Evolutionary conservation across 148 eudicot species (phyloP).

Genomic region (Rhododendron mucronatum): DNA sequence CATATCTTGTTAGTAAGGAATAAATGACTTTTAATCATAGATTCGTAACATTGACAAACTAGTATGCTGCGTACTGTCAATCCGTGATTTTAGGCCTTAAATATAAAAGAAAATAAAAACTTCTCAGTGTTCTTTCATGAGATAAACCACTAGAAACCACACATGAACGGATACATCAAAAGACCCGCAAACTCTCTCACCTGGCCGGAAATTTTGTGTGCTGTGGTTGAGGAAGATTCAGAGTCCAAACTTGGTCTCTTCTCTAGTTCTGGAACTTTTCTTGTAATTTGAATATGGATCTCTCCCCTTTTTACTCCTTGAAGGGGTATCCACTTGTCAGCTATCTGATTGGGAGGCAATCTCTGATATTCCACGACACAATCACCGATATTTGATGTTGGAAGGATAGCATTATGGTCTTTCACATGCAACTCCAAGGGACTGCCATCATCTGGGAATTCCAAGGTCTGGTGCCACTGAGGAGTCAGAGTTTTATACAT

Average conservation of each 20-base stretch:
- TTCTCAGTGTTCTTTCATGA: neutral
- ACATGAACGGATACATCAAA: neutral
- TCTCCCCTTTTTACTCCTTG: slow-evolving; percentile 93
- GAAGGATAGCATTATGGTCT: slow-evolving; percentile 74
- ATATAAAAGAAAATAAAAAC: no score
- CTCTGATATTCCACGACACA: slow-evolving; percentile 84
- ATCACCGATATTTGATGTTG: slow-evolving; percentile 77
- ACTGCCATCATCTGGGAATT: slow-evolving; percentile 82
- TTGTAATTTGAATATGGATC: slow-evolving; percentile 73
- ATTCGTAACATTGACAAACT: neutral
- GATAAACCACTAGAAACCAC: neutral
- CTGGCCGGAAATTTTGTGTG: slow-evolving; percentile 57
- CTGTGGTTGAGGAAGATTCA: slow-evolving; percentile 50
- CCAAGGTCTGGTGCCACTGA: slow-evolving; percentile 84
- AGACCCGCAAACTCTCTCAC: slow-evolving; percentile 19
- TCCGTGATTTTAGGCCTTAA: neutral
- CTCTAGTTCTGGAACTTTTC: slow-evolving; percentile 61
- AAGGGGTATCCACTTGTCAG: slow-evolving; percentile 93
- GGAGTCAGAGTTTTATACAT: slow-evolving; percentile 71
- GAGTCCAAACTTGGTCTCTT: slow-evolving; percentile 46
- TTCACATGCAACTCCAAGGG: slow-evolving; percentile 65
- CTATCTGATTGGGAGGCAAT: slow-evolving; percentile 63
- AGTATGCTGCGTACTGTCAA: neutral
- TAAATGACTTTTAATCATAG: neutral
- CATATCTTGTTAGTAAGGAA: neutral